Conservation (phyloP, 208 protist species). For the Trypanosoma mega region DNA sequence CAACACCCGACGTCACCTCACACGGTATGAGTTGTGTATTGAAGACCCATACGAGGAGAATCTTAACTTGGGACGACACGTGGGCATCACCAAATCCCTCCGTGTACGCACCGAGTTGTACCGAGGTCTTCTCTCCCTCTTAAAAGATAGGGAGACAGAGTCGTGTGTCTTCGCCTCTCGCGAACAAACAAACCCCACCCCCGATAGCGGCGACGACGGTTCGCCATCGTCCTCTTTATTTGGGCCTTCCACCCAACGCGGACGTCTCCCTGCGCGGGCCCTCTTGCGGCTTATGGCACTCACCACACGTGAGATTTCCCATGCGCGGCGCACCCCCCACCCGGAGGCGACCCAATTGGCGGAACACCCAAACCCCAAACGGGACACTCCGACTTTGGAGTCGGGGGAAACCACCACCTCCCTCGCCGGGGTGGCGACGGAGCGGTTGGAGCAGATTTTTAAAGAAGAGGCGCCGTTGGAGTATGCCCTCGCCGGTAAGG, state of each 20-base stretch:
- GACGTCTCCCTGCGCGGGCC: slow-evolving; percentile 21
- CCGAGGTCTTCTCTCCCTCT: slow-evolving; percentile 67
- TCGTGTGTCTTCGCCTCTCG: slow-evolving; percentile 74
- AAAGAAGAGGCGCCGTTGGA: slow-evolving; percentile 44
- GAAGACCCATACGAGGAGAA: slow-evolving; percentile 92
- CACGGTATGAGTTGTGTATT: slow-evolving; percentile 85
- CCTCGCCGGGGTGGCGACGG: slow-evolving; percentile 27
- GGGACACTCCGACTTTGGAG: no score
- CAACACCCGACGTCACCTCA: slow-evolving; percentile 30
- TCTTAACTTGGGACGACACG: slow-evolving; percentile 80
- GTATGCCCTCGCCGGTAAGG: slow-evolving; percentile 53
- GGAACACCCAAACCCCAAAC: no score
- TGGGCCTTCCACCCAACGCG: no score
- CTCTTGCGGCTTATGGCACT: slow-evolving; percentile 27
- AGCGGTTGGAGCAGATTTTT: slow-evolving; percentile 40
- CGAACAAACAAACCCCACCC: slow-evolving; percentile 10
- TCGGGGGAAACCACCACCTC: not conserved
- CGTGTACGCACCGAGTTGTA: slow-evolving; percentile 83
- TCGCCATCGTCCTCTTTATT: slow-evolving; percentile 6
- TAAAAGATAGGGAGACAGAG: slow-evolving; percentile 65
- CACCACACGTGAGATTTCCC: slow-evolving; percentile 20
- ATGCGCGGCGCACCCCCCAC: not conserved
- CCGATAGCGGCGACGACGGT: no score
- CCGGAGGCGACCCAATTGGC: no score
- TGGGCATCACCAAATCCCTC: slow-evolving; percentile 82